phyloP scores from a whole-genome alignment of 2,329 filamentous ascomycete species.

The Fusarium chlamydosporum region DNA sequence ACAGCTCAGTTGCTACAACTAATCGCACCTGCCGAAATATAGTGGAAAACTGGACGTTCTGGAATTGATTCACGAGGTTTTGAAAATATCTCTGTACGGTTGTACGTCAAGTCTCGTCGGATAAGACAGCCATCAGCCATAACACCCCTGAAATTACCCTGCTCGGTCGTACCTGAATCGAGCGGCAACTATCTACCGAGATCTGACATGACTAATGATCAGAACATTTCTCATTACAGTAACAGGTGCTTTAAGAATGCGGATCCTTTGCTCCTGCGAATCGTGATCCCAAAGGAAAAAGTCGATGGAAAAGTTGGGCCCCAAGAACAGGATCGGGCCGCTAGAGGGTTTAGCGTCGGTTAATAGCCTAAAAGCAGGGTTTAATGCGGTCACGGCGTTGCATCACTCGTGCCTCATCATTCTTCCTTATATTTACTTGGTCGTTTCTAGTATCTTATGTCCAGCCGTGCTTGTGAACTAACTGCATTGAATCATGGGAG shows the following conservation, averaged over 20 bases:
- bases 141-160: no score
- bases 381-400: neutral
- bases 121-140: no score
- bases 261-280: neutral
- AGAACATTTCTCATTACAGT: no score
- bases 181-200: no score
- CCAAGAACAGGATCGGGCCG: constrained; percentile 31
- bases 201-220: no score
- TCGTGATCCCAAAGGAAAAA: constrained; percentile 1
- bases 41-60: no score
- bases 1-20: no score
- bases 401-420: constrained; percentile 1
- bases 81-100: no score
- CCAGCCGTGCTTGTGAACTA: neutral
- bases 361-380: neutral
- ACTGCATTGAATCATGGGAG: neutral
- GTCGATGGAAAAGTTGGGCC: constrained; percentile 13
- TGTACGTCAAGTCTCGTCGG: no score
- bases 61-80: no score
- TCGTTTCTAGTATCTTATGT: neutral
- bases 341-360: constrained; percentile 15
- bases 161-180: no score
- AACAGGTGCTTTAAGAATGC: neutral
- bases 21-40: no score
- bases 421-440: neutral